Percentiles rank a stretch among this genome's conserved stretches.
Conservation (phyloP, 2,329 filamentous ascomycete genomes). For the Dactylellina drechsleri region DNA sequence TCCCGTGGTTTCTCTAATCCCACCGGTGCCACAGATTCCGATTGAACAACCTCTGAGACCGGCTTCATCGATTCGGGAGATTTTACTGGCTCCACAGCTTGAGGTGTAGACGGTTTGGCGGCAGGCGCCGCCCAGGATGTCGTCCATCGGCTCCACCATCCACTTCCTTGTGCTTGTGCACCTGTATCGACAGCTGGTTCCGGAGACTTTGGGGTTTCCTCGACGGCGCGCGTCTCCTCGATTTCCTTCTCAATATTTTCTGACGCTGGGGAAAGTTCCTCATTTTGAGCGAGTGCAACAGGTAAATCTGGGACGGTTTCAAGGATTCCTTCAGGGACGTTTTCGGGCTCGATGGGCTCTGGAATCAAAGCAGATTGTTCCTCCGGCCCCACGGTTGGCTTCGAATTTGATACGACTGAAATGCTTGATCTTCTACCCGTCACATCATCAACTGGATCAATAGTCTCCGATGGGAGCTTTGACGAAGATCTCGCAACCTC, state of each 20-base stretch:
- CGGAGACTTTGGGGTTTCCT: not conserved
- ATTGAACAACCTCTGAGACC: not conserved
- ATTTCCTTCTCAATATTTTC: not conserved
- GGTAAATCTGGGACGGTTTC: not conserved
- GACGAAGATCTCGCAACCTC: conserved; percentile 11
- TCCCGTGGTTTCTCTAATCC: conserved; percentile 6
- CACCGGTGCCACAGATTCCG: not conserved
- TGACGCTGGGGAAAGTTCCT: not conserved
- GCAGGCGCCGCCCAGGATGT: conserved; percentile 26
- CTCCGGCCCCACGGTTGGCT: not conserved
- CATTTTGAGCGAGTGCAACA: not conserved
- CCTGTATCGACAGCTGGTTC: not conserved
- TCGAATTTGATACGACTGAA: conserved; percentile 2
- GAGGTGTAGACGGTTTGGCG: conserved; percentile 5
- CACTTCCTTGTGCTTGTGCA: not conserved
- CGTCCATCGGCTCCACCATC: conserved; percentile 51
- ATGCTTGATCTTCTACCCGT: conserved; percentile 25
- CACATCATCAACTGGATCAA: conserved; percentile 2
- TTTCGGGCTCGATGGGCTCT: not conserved
- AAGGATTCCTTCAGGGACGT: not conserved
- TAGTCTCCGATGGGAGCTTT: conserved; percentile 9
- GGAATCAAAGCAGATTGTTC: not conserved
- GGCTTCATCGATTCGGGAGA: not conserved
- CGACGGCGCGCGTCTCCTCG: not conserved
- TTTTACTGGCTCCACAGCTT: not conserved